These are phyloP conservation scores for Cladobotryum protrusum DNA, from an alignment of 2,329 filamentous ascomycete species.

Conservation along the genomic window DNA sequence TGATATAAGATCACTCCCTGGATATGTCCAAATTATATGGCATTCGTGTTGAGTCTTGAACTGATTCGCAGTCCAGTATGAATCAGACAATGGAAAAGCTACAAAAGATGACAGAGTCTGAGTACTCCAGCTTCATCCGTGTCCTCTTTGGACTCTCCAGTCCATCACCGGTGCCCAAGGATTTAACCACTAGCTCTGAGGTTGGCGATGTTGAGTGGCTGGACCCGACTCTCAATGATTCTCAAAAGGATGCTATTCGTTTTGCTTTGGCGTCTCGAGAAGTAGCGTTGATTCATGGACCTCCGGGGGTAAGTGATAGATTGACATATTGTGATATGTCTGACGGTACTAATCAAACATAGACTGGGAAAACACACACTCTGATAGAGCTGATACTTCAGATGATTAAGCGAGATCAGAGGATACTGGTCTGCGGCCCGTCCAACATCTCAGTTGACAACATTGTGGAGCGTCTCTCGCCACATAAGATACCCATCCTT, in stretches of 20 bases:
- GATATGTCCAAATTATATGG: not conserved
- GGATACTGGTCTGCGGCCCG: slow-evolving; percentile 88
- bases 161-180: slow-evolving; percentile 41
- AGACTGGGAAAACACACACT: slow-evolving; percentile 95
- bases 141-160: slow-evolving; percentile 56
- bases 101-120: slow-evolving; percentile 49
- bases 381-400: slow-evolving; percentile 95
- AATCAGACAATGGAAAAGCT: slow-evolving; percentile 55
- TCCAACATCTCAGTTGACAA: slow-evolving; percentile 98
- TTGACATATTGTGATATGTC: not conserved
- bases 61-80: slow-evolving; percentile 41
- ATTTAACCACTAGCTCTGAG: slow-evolving; percentile 37
- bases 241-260: slow-evolving; percentile 62
- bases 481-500: slow-evolving; percentile 79
- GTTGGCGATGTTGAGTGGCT: slow-evolving; percentile 50
- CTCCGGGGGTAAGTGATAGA: slow-evolving; percentile 60
- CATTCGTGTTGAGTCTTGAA: not conserved
- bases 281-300: slow-evolving; percentile 86
- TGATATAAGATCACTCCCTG: slow-evolving; percentile 1
- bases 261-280: slow-evolving; percentile 80
- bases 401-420: slow-evolving; percentile 63
- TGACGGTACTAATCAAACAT: slow-evolving; percentile 3
- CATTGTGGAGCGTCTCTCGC: slow-evolving; percentile 84
- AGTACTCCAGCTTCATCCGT: slow-evolving; percentile 54
- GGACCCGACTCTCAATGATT: slow-evolving; percentile 56